These are phyloP conservation scores for Boletus rubescentipes DNA, from an alignment of 768 basidiomycete species.

Conservation along the genomic window DNA sequence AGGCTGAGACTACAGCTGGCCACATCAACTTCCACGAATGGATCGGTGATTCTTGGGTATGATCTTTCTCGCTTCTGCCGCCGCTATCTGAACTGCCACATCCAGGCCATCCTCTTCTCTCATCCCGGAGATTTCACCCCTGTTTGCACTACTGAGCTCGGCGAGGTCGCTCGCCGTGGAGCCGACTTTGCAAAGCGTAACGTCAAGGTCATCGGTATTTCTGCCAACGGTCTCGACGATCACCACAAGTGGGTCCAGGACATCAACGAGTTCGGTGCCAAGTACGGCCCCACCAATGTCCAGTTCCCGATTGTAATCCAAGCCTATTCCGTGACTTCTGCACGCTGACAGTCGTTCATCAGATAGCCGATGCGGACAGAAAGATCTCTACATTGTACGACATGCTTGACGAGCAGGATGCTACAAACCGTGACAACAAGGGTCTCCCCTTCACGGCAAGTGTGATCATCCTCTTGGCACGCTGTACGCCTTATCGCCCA, in stretches of 20 bases:
- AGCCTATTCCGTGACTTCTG: neutral
- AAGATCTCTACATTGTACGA: slow-evolving; percentile 85
- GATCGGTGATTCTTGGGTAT: slow-evolving; percentile 86
- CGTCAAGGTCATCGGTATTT: slow-evolving; percentile 93
- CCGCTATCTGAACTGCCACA: neutral
- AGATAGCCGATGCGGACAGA: slow-evolving; percentile 93
- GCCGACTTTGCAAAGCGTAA: slow-evolving; percentile 82
- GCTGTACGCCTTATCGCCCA: neutral
- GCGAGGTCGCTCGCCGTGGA: slow-evolving; percentile 87
- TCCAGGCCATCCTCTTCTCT: slow-evolving; percentile 86
- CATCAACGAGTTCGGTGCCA: slow-evolving; percentile 78
- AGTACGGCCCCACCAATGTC: slow-evolving; percentile 68
- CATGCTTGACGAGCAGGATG: slow-evolving; percentile 95
- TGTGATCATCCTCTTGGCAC: neutral
- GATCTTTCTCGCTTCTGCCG: slow-evolving; percentile 15
- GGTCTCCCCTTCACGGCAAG: slow-evolving; percentile 90
- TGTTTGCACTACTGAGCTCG: slow-evolving; percentile 96
- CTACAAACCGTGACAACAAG: slow-evolving; percentile 81
- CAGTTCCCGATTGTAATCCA: slow-evolving; percentile 82
- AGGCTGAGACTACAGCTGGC: slow-evolving; percentile 86
- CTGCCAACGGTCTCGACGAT: slow-evolving; percentile 83
- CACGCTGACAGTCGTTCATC: slow-evolving; percentile 11
- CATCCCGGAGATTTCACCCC: slow-evolving; percentile 94
- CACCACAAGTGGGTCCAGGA: slow-evolving; percentile 90
- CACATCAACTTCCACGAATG: slow-evolving; percentile 91